A percentile compares a stretch with the other conserved stretches of the same genome.
Evolutionary conservation across 805 yeast genomes (phyloP).

Genomic region (Saturnispora hagleri): DNA sequence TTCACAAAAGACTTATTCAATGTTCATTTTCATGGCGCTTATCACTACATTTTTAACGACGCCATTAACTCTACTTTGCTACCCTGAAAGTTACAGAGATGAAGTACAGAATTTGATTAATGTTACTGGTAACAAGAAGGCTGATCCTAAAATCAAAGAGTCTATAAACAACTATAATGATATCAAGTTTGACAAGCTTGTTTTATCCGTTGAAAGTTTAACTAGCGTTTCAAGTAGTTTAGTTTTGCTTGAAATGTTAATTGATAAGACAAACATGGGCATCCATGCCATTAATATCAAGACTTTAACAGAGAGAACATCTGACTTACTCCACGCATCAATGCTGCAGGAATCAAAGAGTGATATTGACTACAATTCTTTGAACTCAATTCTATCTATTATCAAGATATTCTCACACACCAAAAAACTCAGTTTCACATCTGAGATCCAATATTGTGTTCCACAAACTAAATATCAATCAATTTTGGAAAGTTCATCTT

Average conservation of each 20-base stretch:
- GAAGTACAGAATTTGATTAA: constrained; percentile 30
- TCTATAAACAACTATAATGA: not conserved
- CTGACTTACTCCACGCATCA: constrained; percentile 62
- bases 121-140: constrained; percentile 12
- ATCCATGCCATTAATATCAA: constrained; percentile 48
- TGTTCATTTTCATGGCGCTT: constrained; percentile 79
- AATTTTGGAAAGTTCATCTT: constrained; percentile 15
- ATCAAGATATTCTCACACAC: constrained; percentile 26
- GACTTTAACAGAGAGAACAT: constrained; percentile 56
- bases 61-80: constrained; percentile 53
- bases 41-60: constrained; percentile 73
- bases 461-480: constrained; percentile 22
- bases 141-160: constrained; percentile 9
- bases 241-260: constrained; percentile 22
- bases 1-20: constrained; percentile 55
- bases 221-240: constrained; percentile 26
- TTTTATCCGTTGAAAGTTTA: constrained; percentile 21
- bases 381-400: constrained; percentile 30
- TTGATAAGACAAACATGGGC: constrained; percentile 19
- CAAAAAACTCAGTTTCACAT: constrained; percentile 23
- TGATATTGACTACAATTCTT: constrained; percentile 21
- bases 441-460: constrained; percentile 25
- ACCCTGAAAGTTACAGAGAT: constrained; percentile 55
- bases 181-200: constrained; percentile 17
- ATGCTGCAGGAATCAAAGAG: constrained; percentile 18